These are phyloP conservation scores for Podospora didyma DNA, from an alignment of 495 filamentous ascomycete genomes.

Conservation along the genomic window DNA sequence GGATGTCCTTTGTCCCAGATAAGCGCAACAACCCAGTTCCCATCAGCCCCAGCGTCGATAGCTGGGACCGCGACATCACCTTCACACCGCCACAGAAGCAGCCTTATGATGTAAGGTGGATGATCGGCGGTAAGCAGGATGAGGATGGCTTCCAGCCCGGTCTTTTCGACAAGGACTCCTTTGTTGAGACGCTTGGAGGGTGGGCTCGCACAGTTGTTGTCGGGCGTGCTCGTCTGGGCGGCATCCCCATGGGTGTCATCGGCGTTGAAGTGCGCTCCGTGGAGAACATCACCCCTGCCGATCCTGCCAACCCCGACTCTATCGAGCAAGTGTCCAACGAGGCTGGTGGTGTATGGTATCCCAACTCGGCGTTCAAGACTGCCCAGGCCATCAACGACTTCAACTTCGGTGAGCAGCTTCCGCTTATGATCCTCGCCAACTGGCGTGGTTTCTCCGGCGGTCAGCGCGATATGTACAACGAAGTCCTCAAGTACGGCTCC, in stretches of 20 bases:
- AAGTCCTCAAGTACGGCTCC: conserved; percentile 97
- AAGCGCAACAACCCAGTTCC: conserved; percentile 86
- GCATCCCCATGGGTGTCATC: conserved; percentile 98
- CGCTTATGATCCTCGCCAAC: conserved; percentile 98
- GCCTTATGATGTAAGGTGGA: conserved; percentile 88
- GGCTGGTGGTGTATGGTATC: conserved; percentile 99
- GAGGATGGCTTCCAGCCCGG: conserved; percentile 76
- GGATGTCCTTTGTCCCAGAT: conserved; percentile 95
- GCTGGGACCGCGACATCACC: conserved; percentile 87
- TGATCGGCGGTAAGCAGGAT: conserved; percentile 87
- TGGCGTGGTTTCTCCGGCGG: conserved; percentile 99
- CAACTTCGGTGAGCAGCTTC: conserved; percentile 97
- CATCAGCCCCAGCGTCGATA: conserved; percentile 76
- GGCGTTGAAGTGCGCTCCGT: conserved; percentile 93
- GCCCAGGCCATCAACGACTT: conserved; percentile 98
- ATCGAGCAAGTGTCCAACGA: conserved; percentile 90
- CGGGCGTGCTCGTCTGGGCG: conserved; percentile 92
- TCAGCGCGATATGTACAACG: conserved; percentile 99
- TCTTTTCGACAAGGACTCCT: conserved; percentile 94
- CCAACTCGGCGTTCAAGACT: conserved; percentile 99
- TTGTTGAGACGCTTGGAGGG: conserved; percentile 92
- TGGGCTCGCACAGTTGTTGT: conserved; percentile 97
- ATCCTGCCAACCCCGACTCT: conserved; percentile 96
- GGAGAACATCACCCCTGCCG: conserved; percentile 96
- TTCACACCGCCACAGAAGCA: conserved; percentile 85